Percentiles rank a stretch among this genome's conserved stretches.
Evolutionary conservation across 2,329 filamentous ascomycete species (phyloP).

Genomic region (Hymenoscyphus occultus): DNA sequence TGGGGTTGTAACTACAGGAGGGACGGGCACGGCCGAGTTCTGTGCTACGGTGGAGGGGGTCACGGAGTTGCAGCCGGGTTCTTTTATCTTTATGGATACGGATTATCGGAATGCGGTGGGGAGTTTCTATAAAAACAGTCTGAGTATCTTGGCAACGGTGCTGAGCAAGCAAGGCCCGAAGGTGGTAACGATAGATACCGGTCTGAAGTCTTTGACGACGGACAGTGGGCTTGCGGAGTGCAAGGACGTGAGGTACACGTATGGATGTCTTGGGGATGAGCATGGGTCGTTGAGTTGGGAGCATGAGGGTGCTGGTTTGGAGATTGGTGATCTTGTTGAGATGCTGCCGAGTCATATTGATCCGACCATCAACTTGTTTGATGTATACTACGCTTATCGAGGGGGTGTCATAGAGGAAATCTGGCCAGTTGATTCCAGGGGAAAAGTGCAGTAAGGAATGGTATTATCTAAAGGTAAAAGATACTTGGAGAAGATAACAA

Average conservation of each 20-base stretch:
- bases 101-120: conserved; percentile 54
- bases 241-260: conserved; percentile 14
- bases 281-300: conserved; percentile 15
- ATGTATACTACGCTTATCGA: conserved; percentile 49
- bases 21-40: conserved; percentile 52
- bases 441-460: conserved; percentile 46
- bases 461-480: background rate
- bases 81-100: conserved; percentile 57
- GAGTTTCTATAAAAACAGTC: conserved; percentile 46
- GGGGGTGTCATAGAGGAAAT: conserved; percentile 49
- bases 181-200: conserved; percentile 47
- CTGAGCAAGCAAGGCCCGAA: conserved; percentile 46
- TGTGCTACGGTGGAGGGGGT: conserved; percentile 49
- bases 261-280: conserved; percentile 15
- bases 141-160: conserved; percentile 49
- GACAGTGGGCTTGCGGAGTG: conserved; percentile 41
- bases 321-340: conserved; percentile 17
- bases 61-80: conserved; percentile 53
- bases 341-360: conserved; percentile 56
- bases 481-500: too few relatives aligned
- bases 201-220: conserved; percentile 50
- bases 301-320: conserved; percentile 1
- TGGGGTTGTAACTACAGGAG: conserved; percentile 50
- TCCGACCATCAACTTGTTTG: conserved; percentile 51
- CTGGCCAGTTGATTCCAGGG: conserved; percentile 49